These are phyloP conservation scores for Corylus avellana DNA, from an alignment of 306 rosid species.

Conservation along the genomic window DNA sequence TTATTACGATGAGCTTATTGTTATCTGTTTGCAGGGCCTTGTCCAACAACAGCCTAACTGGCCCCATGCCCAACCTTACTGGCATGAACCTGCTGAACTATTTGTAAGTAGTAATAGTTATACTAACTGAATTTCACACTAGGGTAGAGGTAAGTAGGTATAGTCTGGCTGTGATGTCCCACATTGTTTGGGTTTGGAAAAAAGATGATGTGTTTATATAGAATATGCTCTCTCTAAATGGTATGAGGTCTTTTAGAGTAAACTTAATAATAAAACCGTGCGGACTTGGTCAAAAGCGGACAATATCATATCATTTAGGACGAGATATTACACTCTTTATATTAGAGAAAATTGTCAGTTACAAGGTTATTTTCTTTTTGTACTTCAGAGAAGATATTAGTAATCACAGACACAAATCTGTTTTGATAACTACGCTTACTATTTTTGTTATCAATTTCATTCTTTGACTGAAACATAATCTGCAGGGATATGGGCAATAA, in stretches of 20 bases:
- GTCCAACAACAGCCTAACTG: slow-evolving; percentile 62
- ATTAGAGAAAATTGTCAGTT: no score
- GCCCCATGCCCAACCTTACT: slow-evolving; percentile 51
- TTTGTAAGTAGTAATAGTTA: slow-evolving; percentile 39
- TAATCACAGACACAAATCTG: no score
- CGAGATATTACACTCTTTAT: no score
- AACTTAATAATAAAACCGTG: no score
- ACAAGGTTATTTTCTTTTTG: neutral
- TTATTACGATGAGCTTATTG: neutral
- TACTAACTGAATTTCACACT: neutral
- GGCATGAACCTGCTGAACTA: slow-evolving; percentile 43
- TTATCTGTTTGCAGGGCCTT: slow-evolving; percentile 43
- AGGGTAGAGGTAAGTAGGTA: neutral
- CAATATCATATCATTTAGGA: no score
- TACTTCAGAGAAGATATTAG: no score
- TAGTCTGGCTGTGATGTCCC: neutral
- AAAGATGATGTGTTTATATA: no score
- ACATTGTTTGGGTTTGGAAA: no score
- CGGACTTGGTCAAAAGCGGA: no score
- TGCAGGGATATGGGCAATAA: slow-evolving; percentile 67
- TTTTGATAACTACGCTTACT: neutral
- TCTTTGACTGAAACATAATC: slow-evolving; percentile 11
- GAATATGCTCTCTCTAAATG: no score
- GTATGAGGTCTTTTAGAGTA: no score
- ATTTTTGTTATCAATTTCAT: neutral